Evolutionary conservation across 805 yeast species (phyloP).

Genomic region (Limtongia smithiae): DNA sequence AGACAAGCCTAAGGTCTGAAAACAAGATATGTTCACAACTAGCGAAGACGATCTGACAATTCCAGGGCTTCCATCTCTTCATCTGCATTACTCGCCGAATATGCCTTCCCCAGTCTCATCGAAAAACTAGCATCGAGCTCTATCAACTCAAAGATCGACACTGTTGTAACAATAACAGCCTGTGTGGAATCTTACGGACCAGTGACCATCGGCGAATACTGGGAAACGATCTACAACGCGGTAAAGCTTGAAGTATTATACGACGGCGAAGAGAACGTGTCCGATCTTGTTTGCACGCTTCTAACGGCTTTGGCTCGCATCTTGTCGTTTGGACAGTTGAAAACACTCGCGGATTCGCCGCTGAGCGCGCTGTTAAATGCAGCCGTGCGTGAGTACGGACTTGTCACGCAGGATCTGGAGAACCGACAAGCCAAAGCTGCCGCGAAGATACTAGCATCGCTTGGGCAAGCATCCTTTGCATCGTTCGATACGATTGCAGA

Average conservation of each 20-base stretch:
- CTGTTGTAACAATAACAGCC: conserved; percentile 55
- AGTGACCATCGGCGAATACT: conserved; percentile 51
- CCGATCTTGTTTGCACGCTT: conserved; percentile 43
- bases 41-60: neutral
- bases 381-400: conserved; percentile 43
- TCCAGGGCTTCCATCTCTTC: conserved; percentile 59
- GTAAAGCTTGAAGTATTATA: conserved; percentile 86
- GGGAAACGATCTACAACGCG: conserved; percentile 82
- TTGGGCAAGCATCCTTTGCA: conserved; percentile 47
- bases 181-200: conserved; percentile 55
- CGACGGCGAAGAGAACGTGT: conserved; percentile 53
- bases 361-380: conserved; percentile 43
- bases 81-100: conserved; percentile 60
- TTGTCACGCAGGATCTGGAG: conserved; percentile 48
- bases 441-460: conserved; percentile 53
- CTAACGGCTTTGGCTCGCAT: conserved; percentile 43
- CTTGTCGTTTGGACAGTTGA: conserved; percentile 32
- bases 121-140: conserved; percentile 78
- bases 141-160: conserved; percentile 65
- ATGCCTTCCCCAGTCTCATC: conserved; percentile 69
- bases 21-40: neutral
- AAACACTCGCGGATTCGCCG: conserved; percentile 33
- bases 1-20: conserved; percentile 44
- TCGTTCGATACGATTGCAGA: conserved; percentile 47
- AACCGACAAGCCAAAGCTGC: conserved; percentile 61